Percentiles rank a stretch among this genome's conserved stretches.
Evolutionary conservation across 2,329 filamentous ascomycete genomes (phyloP).

Genomic region (Apiospora arundinis): DNA sequence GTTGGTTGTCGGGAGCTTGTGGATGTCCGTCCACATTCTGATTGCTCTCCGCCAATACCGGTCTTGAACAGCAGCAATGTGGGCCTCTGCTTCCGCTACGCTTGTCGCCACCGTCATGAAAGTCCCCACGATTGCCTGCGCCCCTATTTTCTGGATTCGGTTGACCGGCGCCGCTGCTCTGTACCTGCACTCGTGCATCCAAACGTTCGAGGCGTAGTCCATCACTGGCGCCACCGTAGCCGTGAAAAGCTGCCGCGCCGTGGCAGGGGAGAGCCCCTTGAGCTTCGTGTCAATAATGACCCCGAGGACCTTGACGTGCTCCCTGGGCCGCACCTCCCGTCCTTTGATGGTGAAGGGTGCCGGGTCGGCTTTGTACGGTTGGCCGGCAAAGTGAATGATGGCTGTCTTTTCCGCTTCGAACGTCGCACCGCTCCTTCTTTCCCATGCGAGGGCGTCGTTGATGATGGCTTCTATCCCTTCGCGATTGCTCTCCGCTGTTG

Average conservation of each 20-base stretch:
- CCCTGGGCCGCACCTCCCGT: no score
- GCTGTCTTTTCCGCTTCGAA: no score
- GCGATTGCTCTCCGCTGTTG: no score
- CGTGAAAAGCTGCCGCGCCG: slow-evolving; percentile 2
- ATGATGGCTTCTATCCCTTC: no score
- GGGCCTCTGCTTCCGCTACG: slow-evolving; percentile 33
- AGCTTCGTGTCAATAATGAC: no score
- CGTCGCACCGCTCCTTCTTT: no score
- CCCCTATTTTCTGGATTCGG: neutral
- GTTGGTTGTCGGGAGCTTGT: no score
- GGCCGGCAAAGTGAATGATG: no score
- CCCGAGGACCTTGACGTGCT: no score
- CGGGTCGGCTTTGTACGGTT: no score
- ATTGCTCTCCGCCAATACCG: slow-evolving; percentile 26
- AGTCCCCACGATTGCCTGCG: neutral
- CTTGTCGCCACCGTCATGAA: slow-evolving; percentile 26
- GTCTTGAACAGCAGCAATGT: slow-evolving; percentile 27
- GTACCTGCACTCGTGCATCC: neutral
- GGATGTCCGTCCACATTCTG: slow-evolving; percentile 30
- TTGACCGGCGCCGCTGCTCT: neutral
- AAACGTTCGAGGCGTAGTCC: slow-evolving; percentile 13
- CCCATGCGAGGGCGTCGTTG: no score
- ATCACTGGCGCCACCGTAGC: neutral
- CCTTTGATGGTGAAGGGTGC: no score
- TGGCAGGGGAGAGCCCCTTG: neutral